phyloP scores from a whole-genome alignment of 768 basidiomycete species.

The Termitomyces sp. region DNA sequence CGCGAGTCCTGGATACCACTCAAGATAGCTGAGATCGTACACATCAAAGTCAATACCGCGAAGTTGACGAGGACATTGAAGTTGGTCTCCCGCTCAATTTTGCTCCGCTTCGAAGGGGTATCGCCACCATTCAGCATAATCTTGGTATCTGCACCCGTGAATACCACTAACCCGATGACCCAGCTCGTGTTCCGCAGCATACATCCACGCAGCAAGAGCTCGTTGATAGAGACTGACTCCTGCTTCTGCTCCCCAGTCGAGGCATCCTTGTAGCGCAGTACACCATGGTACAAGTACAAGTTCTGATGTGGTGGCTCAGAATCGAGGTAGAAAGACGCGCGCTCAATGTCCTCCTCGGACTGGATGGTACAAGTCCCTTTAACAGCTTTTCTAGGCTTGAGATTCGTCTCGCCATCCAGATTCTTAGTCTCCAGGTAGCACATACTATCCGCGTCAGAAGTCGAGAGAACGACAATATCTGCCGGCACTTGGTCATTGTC shows the following conservation, averaged over 20 bases:
- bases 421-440: conserved; percentile 99
- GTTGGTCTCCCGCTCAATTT: conserved; percentile 98
- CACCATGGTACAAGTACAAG: conserved; percentile 85
- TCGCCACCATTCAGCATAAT: conserved; percentile 90
- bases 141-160: conserved; percentile 90
- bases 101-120: conserved; percentile 94
- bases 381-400: conserved; percentile 80
- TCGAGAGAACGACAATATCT: conserved; percentile 89
- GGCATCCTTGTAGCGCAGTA: conserved; percentile 68
- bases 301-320: conserved; percentile 94
- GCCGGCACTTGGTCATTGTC: conserved; percentile 98
- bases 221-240: conserved; percentile 84
- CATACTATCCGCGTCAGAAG: conserved; percentile 85
- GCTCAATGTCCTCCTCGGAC: conserved; percentile 88
- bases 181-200: conserved; percentile 85
- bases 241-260: conserved; percentile 45
- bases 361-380: conserved; percentile 69
- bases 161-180: conserved; percentile 92
- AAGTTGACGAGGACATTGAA: conserved; percentile 98
- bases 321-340: conserved; percentile 82
- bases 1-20: conserved; percentile 66
- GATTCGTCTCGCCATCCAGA: conserved; percentile 94
- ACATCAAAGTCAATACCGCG: conserved; percentile 69
- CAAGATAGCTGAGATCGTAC: conserved; percentile 67
- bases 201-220: conserved; percentile 88